phyloP scores from a whole-genome alignment of 2,329 filamentous ascomycete species.

The Aspergillus sp. region DNA sequence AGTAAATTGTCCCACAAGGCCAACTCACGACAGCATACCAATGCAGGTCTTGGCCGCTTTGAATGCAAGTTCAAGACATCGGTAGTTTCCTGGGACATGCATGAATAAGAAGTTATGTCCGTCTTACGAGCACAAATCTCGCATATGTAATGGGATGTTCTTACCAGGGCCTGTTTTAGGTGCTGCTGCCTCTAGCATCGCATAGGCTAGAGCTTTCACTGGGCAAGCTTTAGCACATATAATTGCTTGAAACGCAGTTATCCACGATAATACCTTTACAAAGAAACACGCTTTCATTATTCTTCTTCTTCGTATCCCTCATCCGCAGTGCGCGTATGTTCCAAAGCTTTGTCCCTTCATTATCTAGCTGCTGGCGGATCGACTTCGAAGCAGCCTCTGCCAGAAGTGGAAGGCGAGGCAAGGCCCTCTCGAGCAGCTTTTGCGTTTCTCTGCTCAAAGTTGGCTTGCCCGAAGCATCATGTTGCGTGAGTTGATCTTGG shows the following conservation, averaged over 20 bases:
- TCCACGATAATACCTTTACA: slow-evolving; percentile 19
- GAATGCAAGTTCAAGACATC: slow-evolving; percentile 66
- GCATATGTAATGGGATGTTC: background rate
- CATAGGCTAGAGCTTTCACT: slow-evolving; percentile 62
- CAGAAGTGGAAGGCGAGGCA: slow-evolving; percentile 17
- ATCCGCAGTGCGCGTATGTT: slow-evolving; percentile 33
- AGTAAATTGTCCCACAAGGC: background rate
- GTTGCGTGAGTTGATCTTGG: slow-evolving; percentile 11
- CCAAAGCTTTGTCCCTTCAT: slow-evolving; percentile 37
- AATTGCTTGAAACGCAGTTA: background rate
- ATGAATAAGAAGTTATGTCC: background rate
- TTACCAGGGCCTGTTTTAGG: slow-evolving; percentile 16
- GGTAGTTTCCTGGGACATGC: slow-evolving; percentile 44
- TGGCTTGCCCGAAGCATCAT: background rate
- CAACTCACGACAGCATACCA: slow-evolving; percentile 37
- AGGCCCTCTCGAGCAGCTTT: slow-evolving; percentile 16
- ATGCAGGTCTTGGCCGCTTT: slow-evolving; percentile 66
- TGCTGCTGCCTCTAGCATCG: slow-evolving; percentile 61
- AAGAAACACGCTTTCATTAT: slow-evolving; percentile 10
- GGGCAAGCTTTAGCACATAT: slow-evolving; percentile 8
- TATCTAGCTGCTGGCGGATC: slow-evolving; percentile 27
- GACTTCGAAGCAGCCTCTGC: slow-evolving; percentile 2
- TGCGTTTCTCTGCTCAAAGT: slow-evolving; percentile 1
- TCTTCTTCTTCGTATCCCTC: background rate
- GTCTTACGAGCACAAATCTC: background rate